Evolutionary conservation across 2,329 filamentous ascomycete genomes (phyloP).

Genomic region (Claviceps paspali): DNA sequence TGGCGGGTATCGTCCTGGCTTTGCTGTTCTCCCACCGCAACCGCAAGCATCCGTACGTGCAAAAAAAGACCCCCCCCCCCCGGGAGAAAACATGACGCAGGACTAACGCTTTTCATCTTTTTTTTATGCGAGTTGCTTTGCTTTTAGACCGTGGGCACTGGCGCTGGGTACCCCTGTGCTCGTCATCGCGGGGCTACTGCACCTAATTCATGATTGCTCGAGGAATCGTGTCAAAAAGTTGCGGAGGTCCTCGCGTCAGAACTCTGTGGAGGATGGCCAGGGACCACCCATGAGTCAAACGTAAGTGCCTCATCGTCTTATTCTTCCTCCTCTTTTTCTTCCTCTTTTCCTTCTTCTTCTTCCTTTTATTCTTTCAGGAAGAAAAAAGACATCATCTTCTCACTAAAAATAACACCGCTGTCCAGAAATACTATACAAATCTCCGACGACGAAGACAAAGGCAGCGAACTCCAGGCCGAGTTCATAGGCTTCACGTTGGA

Average conservation of each 20-base stretch:
- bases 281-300: slow-evolving; percentile 28
- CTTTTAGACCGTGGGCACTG: slow-evolving; percentile 37
- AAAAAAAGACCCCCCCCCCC: no score
- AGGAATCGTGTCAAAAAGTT: slow-evolving; percentile 21
- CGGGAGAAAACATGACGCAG: no score
- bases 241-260: slow-evolving; percentile 11
- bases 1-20: slow-evolving; percentile 39
- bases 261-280: slow-evolving; percentile 9
- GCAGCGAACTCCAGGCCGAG: slow-evolving; percentile 17
- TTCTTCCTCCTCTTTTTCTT: background rate
- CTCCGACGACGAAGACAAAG: slow-evolving; percentile 18
- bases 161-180: slow-evolving; percentile 45
- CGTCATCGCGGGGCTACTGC: slow-evolving; percentile 38
- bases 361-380: background rate
- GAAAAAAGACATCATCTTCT: background rate
- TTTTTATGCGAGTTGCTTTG: no score
- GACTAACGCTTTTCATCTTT: no score
- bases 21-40: slow-evolving; percentile 33
- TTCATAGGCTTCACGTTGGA: slow-evolving; percentile 30
- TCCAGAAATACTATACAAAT: slow-evolving; percentile 23
- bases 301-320: slow-evolving; percentile 20
- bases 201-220: slow-evolving; percentile 29
- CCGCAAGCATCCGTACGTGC: slow-evolving; percentile 36
- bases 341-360: background rate
- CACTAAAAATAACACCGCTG: background rate